Conservation (phyloP, 257 asterid genomes). For the Anisodus tanguticus region DNA sequence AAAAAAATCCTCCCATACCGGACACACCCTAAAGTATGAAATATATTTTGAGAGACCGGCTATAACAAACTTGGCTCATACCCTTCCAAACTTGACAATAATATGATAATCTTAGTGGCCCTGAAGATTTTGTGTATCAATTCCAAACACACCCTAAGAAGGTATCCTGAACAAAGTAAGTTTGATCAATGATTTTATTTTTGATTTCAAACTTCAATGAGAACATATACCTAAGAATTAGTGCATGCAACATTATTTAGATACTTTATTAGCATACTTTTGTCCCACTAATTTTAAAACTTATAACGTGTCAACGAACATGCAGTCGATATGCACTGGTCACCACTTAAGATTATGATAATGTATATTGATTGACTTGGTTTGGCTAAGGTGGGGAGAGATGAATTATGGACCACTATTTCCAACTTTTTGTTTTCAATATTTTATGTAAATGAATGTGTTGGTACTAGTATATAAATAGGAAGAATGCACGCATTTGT, state of each 20-base stretch:
- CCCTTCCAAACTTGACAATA: not conserved
- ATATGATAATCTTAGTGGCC: not conserved
- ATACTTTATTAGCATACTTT: not conserved
- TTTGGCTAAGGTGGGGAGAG: constrained; percentile 34
- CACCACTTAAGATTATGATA: constrained; percentile 30
- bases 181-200: not conserved
- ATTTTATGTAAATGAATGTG: too few relatives aligned
- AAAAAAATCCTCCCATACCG: too few relatives aligned
- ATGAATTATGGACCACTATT: constrained; percentile 39
- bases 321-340: constrained; percentile 39
- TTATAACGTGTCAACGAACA: constrained; percentile 11
- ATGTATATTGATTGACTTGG: constrained; percentile 9
- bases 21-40: too few relatives aligned
- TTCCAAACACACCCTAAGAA: not conserved
- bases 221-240: not conserved
- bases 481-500: not conserved
- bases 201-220: not conserved
- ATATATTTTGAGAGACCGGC: too few relatives aligned
- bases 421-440: constrained; percentile 21
- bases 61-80: too few relatives aligned
- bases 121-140: not conserved
- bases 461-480: too few relatives aligned
- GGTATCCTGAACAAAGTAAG: not conserved
- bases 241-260: not conserved
- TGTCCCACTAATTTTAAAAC: constrained; percentile 26